A percentile compares a stretch with the other conserved stretches of the same genome.
Conservation (phyloP, 2,329 filamentous ascomycete species). For the Phialophora verrucosa region DNA sequence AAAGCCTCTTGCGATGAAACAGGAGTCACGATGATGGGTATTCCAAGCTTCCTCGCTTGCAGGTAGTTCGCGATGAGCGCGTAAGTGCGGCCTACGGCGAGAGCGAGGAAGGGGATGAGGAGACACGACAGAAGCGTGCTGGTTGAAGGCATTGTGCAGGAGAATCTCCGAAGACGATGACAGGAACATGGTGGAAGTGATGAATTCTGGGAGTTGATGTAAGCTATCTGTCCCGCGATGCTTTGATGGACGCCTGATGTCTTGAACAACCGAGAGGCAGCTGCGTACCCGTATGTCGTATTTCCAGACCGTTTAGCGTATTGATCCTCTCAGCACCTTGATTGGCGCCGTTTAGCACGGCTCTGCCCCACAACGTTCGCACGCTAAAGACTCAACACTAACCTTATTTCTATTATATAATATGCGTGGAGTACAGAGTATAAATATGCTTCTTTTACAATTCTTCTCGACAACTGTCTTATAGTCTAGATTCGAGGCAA, state of each 20-base stretch:
- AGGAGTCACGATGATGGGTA: constrained; percentile 31
- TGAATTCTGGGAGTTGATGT: too few species aligned
- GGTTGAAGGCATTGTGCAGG: constrained; percentile 3
- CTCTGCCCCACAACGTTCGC: too few species aligned
- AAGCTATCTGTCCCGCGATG: neutral
- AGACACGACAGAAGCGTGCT: constrained; percentile 6
- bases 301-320: neutral
- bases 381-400: too few species aligned
- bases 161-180: neutral
- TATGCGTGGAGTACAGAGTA: too few species aligned
- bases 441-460: too few species aligned
- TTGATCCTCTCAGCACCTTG: too few species aligned
- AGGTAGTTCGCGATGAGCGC: constrained; percentile 29
- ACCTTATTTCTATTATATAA: too few species aligned
- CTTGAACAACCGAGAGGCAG: neutral
- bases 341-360: too few species aligned
- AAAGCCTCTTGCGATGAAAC: constrained; percentile 28
- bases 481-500: too few species aligned
- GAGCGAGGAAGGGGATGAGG: constrained; percentile 9
- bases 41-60: constrained; percentile 26
- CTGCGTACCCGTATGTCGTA: constrained; percentile 2
- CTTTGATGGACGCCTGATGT: neutral
- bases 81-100: constrained; percentile 13
- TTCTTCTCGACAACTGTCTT: too few species aligned
- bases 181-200: neutral